Conservation (phyloP, 2,329 filamentous ascomycete genomes). For the Fusarium sp. region DNA sequence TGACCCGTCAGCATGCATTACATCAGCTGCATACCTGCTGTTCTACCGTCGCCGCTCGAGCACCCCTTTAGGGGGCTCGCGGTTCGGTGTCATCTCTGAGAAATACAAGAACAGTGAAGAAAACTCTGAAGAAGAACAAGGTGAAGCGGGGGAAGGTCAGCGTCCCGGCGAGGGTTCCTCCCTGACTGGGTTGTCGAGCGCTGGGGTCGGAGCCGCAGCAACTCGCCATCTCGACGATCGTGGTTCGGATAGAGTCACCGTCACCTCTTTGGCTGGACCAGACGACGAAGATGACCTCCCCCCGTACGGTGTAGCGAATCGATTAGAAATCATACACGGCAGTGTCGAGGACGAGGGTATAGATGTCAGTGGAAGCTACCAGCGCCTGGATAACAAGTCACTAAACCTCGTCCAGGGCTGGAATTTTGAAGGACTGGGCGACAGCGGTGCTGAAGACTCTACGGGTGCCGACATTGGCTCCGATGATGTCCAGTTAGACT, state of each 20-base stretch:
- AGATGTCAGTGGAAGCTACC: constrained; percentile 54
- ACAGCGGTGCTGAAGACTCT: constrained; percentile 49
- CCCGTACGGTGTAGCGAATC: constrained; percentile 48
- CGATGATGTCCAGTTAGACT: constrained; percentile 59
- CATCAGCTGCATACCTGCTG: constrained; percentile 86
- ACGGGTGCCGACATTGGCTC: constrained; percentile 56
- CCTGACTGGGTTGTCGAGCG: constrained; percentile 92
- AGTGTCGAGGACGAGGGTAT: constrained; percentile 65
- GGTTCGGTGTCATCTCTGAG: constrained; percentile 77
- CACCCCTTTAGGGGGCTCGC: constrained; percentile 81
- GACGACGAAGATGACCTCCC: constrained; percentile 51
- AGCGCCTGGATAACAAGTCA: constrained; percentile 47
- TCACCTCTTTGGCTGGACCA: constrained; percentile 44
- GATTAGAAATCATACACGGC: constrained; percentile 51
- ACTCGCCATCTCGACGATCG: constrained; percentile 73
- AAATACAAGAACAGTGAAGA: constrained; percentile 68
- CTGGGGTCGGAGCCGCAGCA: constrained; percentile 82
- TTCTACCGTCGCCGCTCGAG: constrained; percentile 93
- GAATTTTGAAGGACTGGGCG: constrained; percentile 59
- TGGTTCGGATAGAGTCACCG: constrained; percentile 61
- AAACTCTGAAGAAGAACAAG: constrained; percentile 59
- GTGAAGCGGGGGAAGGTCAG: constrained; percentile 80
- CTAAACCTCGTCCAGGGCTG: constrained; percentile 56
- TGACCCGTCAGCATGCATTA: constrained; percentile 74
- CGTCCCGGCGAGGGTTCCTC: constrained; percentile 87